Base-by-base conservation (phyloP, 129 eudicot genomes). In the Saposhnikovia divaricata region DNA sequence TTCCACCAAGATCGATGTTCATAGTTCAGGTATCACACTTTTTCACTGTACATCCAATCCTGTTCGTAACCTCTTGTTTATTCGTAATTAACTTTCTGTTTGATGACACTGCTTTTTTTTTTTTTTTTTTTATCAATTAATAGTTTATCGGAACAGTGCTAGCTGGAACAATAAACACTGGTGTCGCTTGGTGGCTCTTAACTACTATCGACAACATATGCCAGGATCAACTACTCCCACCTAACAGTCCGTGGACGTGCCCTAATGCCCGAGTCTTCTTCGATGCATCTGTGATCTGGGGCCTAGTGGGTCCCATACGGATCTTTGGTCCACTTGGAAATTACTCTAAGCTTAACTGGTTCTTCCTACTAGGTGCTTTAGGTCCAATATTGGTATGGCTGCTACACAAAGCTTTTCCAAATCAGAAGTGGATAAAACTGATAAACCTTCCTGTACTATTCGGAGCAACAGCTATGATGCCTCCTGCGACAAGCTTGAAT, bases 281-380 rank as follows among this genome's bases (percentile, higher is more conserved):
- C 18, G 89, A 87, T n/a, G 98, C 98, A 31, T 94, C 98, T 0
- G 96, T 94, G 15, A 89, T 94, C 25, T 94, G 97, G 97, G 98
- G 98, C 2, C 82, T 94, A 38, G 93, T 91, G 2, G 90, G 98
- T 27, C 98, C 98, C n/a, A 85, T 40, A 40, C 80, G 98, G 40
- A 90, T 91, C 38, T 94, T 94, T 40, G 98, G 97, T 0, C 77
- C 89, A 14, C 80, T 65, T 0, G 98, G 98, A 12, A 84, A 86
- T 81, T 94, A 94, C 78, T 74, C 81, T 0, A 83, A 85, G 19
- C 89, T 94, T 11, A 91, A 91, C 83, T 94, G 93, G 93, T 90
- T 85, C 82, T 94, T 94, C 81, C 81, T 94, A 3, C 84, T 85
- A 7, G 98, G 98, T 11, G 9, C 86, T 4, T 1, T 87, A 39